Evolutionary conservation across 495 filamentous ascomycete species (phyloP), one percentile per base, ranked within the genome.

Genomic region (Chaetomidium leptoderma): DNA sequence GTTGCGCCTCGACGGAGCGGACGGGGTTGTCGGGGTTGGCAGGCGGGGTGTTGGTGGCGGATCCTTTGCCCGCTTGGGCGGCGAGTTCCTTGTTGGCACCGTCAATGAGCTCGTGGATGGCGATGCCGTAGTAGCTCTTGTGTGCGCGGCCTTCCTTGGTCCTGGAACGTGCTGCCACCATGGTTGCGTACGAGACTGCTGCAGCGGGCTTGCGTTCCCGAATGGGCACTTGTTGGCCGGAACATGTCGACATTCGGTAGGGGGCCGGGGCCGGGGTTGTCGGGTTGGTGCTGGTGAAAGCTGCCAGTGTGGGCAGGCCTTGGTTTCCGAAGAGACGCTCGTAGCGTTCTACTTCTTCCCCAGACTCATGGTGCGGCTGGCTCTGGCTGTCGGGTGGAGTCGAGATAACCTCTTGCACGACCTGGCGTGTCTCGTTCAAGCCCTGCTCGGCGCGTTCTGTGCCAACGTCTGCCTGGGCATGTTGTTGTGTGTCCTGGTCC

Each of bases 111-210:
- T 80, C 72, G 63, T 95, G 90, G 17, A 98, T 92, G 26, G 96
- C 85, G 55, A 98, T 86, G 8, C 93, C 93, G 70, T 92, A 98
- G 67, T 89, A 97, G 67, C 82, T 88, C 69, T 84, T 87, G 62
- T 82, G 84, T n/a, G 90, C 89, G 59, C 83, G 77, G 33, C 89
- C 86, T 58, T 86, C 76, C 58, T 80, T 84, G 6, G 81, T 82
- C 35, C 74, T 81, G 4, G 87, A 92, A 17, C 88, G 82, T 26
- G 81, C 76, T 24, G 88, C 88, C 26, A 89, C 78, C 50, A 91
- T 78, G 37, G 75, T 76, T 64, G 90, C 81, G 64, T 86, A 95
- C 0, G 87, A 80, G 27, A 83, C 67, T 4, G 73, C 62, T 4
- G 65, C 67, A 10, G 72, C 63, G 13, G 76, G 59, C 49, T 76